Percentiles rank a stretch among this genome's conserved stretches.
phyloP scores from a whole-genome alignment of 148 eudicot genomes.

The Cornus suecica region DNA sequence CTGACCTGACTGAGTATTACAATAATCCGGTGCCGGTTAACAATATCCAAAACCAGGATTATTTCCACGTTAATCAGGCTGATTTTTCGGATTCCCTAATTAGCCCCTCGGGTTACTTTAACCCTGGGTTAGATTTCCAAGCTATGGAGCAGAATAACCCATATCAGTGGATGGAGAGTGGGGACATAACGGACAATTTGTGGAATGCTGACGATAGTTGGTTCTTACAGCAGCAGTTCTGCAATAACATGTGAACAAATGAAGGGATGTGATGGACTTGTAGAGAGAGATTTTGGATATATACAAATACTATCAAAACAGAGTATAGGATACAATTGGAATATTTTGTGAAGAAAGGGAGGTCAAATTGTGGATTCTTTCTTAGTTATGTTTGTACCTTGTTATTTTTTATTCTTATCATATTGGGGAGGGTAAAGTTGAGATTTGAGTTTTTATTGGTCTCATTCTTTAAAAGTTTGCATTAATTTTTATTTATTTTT shows the following conservation, averaged over 20 bases:
- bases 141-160: constrained; percentile 35
- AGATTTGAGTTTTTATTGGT: constrained; percentile 8
- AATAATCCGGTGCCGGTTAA: constrained; percentile 34
- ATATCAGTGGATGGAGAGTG: constrained; percentile 36
- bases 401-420: background rate
- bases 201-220: constrained; percentile 77
- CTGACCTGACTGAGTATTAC: constrained; percentile 58
- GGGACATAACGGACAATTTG: constrained; percentile 46
- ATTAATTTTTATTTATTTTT: no score
- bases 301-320: background rate
- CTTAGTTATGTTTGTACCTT: constrained; percentile 1
- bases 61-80: constrained; percentile 33
- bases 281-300: background rate
- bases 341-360: background rate
- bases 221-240: constrained; percentile 66
- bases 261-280: background rate
- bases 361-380: constrained; percentile 20
- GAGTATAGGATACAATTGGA: background rate
- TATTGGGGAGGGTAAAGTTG: constrained; percentile 12
- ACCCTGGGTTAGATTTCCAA: constrained; percentile 39
- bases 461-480: constrained; percentile 8
- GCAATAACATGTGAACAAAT: constrained; percentile 24
- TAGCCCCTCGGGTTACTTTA: constrained; percentile 41
- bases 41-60: constrained; percentile 32
- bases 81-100: constrained; percentile 35